A percentile compares a stretch with the other conserved stretches of the same genome.
phyloP scores from a whole-genome alignment of 2,329 filamentous ascomycete genomes.

The Arthrobotrys iridis region DNA sequence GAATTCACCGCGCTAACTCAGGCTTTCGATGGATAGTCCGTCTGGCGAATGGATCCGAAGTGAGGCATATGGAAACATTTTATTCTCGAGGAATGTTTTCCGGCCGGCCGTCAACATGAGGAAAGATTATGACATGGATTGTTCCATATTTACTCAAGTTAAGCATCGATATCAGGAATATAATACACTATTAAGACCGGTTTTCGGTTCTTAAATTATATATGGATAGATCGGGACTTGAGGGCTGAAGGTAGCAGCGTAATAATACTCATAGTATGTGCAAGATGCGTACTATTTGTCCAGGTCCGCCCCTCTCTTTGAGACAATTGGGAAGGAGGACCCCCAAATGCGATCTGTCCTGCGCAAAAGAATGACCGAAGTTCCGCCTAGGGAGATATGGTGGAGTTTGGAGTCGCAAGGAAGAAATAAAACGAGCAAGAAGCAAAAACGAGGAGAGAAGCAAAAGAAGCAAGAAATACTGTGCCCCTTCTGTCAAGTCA shows the following conservation, averaged over 20 bases:
- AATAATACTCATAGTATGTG: constrained; percentile 14
- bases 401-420: constrained; percentile 8
- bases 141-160: not conserved
- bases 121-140: constrained; percentile 6
- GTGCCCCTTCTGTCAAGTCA: constrained; percentile 47
- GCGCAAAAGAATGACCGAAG: constrained; percentile 50
- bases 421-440: constrained; percentile 31
- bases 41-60: constrained; percentile 27
- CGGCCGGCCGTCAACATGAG: constrained; percentile 32
- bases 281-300: not conserved
- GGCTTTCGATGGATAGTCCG: constrained; percentile 7
- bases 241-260: constrained; percentile 2
- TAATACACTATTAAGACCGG: not conserved
- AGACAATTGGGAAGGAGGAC: constrained; percentile 48
- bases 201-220: constrained; percentile 5
- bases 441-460: constrained; percentile 23
- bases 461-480: constrained; percentile 8
- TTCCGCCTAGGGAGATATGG: constrained; percentile 24
- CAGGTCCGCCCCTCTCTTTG: constrained; percentile 18
- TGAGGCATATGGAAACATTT: not conserved
- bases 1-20: constrained; percentile 11
- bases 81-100: not conserved
- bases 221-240: constrained; percentile 25
- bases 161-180: not conserved
- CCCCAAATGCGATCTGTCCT: constrained; percentile 41